A percentile compares a stretch with the other conserved stretches of the same genome.
Evolutionary conservation across 345 rosid genomes (phyloP).

Genomic region (Aquilaria malaccensis): DNA sequence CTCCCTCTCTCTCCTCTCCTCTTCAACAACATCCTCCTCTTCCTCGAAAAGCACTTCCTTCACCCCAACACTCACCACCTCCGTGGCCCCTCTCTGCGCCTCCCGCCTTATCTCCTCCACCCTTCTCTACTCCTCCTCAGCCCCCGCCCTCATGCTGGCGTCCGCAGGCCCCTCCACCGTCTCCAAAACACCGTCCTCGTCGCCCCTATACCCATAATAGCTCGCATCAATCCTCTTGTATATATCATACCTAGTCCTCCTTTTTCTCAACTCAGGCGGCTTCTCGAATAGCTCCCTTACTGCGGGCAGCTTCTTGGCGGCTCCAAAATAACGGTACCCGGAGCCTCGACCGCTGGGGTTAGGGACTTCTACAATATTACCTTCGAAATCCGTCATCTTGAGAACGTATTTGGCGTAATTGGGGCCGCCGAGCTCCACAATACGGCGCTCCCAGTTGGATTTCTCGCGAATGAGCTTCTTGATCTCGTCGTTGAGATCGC

Average conservation of each 20-base stretch:
- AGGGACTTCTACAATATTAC: constrained; percentile 83
- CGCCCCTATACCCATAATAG: constrained; percentile 90
- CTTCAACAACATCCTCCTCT: constrained; percentile 78
- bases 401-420: constrained; percentile 56
- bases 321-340: constrained; percentile 90
- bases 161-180: constrained; percentile 65
- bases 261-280: constrained; percentile 83
- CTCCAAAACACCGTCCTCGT: constrained; percentile 83
- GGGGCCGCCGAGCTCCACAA: constrained; percentile 79
- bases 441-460: constrained; percentile 84
- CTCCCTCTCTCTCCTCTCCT: constrained; percentile 37
- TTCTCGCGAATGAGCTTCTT: constrained; percentile 90
- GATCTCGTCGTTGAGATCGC: constrained; percentile 89
- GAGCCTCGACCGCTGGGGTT: constrained; percentile 97
- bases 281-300: constrained; percentile 87
- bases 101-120: constrained; percentile 77
- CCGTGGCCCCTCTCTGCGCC: constrained; percentile 72
- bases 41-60: constrained; percentile 79
- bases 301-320: constrained; percentile 87
- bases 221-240: constrained; percentile 91
- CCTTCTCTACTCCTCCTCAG: constrained; percentile 68
- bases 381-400: constrained; percentile 88
- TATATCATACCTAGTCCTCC: constrained; percentile 87
- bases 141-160: constrained; percentile 42
- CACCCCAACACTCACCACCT: constrained; percentile 64